Evolutionary conservation across 345 rosid genomes (phyloP).

Genomic region (Excoecaria cochinchinensis): DNA sequence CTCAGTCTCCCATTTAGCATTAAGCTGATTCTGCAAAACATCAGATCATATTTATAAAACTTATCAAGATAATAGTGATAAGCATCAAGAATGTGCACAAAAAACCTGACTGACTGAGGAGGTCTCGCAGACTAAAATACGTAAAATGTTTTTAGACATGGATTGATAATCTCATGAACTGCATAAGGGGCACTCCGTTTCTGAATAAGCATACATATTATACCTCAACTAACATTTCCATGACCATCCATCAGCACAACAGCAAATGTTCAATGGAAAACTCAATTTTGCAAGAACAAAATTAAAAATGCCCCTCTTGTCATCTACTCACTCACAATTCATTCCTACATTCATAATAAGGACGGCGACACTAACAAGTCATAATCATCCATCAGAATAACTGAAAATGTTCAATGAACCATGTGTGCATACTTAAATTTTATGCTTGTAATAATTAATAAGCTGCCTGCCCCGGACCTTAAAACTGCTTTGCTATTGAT

Average conservation of each 20-base stretch:
- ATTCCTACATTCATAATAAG: too few species aligned
- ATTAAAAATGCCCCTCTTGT: too few species aligned
- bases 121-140: not conserved
- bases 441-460: not conserved
- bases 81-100: not conserved
- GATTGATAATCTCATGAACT: not conserved
- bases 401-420: not conserved
- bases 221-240: not conserved
- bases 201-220: not conserved
- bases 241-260: not conserved
- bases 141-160: not conserved
- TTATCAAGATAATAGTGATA: not conserved
- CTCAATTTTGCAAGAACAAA: too few species aligned
- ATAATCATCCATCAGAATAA: not conserved
- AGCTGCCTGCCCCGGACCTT: not conserved
- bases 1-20: conserved; percentile 66
- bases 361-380: not conserved
- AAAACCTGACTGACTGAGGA: not conserved
- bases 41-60: conserved; percentile 8
- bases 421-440: too few species aligned
- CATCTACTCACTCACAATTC: too few species aligned
- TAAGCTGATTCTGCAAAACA: conserved; percentile 56
- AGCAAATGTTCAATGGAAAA: not conserved
- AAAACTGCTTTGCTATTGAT: not conserved
- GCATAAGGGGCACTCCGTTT: not conserved